phyloP scores from a whole-genome alignment of 2,329 filamentous ascomycete species.

The Trichophyton benhamiae region DNA sequence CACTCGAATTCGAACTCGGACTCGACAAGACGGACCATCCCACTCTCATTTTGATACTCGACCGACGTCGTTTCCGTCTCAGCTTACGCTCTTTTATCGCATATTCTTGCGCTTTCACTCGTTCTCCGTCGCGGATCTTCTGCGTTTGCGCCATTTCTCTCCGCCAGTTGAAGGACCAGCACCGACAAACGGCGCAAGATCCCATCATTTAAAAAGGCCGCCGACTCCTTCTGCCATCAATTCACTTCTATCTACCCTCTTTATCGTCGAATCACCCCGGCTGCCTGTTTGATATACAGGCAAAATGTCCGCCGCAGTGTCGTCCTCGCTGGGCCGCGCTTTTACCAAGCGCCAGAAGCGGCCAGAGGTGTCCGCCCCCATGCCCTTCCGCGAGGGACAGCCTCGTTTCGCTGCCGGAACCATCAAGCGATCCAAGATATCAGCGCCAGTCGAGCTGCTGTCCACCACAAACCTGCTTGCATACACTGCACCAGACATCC shows the following conservation, averaged over 20 bases:
- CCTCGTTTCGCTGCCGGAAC: constrained; percentile 33
- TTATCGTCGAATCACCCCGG: not conserved
- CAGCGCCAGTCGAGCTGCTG: constrained; percentile 69
- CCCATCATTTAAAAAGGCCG: not conserved
- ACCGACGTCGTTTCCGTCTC: too few species aligned
- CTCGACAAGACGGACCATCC: not conserved
- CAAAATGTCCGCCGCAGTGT: constrained; percentile 23
- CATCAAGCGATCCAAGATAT: constrained; percentile 51
- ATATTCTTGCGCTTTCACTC: not conserved
- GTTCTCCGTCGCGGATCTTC: not conserved
- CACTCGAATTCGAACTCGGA: not conserved
- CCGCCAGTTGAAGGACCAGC: not conserved
- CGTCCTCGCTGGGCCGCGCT: constrained; percentile 29
- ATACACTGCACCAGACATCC: constrained; percentile 81
- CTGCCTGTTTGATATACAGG: not conserved
- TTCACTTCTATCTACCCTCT: not conserved
- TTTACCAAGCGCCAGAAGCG: constrained; percentile 39
- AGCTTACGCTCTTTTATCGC: not conserved
- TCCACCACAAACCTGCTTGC: constrained; percentile 95
- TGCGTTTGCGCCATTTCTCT: constrained; percentile 2
- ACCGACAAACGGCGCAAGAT: constrained; percentile 1
- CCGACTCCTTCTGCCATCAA: not conserved
- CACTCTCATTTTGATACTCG: not conserved
- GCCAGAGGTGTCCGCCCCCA: constrained; percentile 33
- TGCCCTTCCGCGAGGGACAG: constrained; percentile 35